These are phyloP conservation scores for Naganishia liquefaciens DNA, from an alignment of 1,284 basidiomycete genomes.

Conservation along the genomic window DNA sequence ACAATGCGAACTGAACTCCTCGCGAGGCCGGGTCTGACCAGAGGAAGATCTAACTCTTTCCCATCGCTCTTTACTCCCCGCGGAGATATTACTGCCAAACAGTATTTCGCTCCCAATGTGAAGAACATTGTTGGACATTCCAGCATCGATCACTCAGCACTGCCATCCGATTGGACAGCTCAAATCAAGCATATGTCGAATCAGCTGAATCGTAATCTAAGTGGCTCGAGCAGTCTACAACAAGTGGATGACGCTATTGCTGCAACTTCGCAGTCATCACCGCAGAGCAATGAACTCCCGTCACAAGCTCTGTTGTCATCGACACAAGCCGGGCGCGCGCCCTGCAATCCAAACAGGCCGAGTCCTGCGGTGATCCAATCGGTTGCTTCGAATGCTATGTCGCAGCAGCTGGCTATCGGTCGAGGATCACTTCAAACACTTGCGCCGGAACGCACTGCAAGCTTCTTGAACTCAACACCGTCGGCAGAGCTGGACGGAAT, in stretches of 20 bases:
- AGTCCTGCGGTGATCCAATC: conserved; percentile 10
- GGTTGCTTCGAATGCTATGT: background rate
- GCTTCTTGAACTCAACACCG: conserved; percentile 40
- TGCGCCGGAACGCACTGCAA: conserved; percentile 49
- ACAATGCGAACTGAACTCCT: background rate
- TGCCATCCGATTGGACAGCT: conserved; percentile 11
- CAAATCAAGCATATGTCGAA: conserved; percentile 17
- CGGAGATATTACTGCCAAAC: background rate
- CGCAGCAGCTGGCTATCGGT: conserved; percentile 1
- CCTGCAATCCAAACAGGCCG: background rate
- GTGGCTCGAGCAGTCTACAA: conserved; percentile 18
- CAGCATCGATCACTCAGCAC: background rate
- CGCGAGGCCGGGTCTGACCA: conserved; percentile 1
- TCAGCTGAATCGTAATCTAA: conserved; percentile 23
- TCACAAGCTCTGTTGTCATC: background rate
- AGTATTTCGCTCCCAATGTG: background rate
- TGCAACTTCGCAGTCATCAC: conserved; percentile 4
- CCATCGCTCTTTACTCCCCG: conserved; percentile 13
- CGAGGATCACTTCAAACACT: conserved; percentile 49
- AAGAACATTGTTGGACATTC: background rate
- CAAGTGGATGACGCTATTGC: conserved; percentile 19
- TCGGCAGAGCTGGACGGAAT: conserved; percentile 21
- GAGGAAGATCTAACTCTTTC: conserved; percentile 26
- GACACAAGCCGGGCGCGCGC: background rate
- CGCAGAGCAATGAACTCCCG: background rate